Conservation (phyloP, 2,329 filamentous ascomycete genomes). For the Colletotrichum sp. region DNA sequence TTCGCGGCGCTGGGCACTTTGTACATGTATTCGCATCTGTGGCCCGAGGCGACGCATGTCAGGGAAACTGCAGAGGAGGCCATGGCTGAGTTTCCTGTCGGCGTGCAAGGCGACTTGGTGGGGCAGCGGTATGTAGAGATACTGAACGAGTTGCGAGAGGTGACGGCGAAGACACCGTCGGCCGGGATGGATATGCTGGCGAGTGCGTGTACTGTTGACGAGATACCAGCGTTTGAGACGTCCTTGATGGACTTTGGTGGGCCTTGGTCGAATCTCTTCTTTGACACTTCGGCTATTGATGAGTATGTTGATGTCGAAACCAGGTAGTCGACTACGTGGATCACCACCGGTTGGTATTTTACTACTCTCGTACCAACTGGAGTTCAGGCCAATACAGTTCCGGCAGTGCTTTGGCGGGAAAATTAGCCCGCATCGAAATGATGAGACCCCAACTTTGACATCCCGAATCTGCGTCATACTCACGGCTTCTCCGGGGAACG, state of each 20-base stretch:
- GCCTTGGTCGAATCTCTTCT: neutral
- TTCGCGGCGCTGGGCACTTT: neutral
- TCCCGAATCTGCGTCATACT: neutral
- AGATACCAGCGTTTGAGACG: neutral
- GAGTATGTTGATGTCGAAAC: neutral
- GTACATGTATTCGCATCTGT: neutral
- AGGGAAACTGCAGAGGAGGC: neutral
- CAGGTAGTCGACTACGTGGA: neutral
- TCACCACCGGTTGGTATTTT: neutral
- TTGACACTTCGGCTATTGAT: neutral
- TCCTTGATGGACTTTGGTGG: neutral
- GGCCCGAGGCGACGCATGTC: neutral
- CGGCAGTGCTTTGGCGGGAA: neutral
- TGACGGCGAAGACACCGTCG: neutral
- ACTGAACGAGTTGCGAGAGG: neutral
- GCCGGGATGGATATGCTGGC: neutral
- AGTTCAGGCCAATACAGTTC: accelerated
- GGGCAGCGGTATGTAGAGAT: neutral
- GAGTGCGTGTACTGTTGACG: neutral
- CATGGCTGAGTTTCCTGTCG: neutral
- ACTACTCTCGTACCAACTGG: neutral
- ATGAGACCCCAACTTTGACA: neutral
- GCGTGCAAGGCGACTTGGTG: neutral
- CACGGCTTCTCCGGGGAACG: neutral
- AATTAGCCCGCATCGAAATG: neutral